These are phyloP conservation scores for Pelargonium cotyledonis DNA, from an alignment of 441 rosid genomes.

Conservation along the genomic window DNA sequence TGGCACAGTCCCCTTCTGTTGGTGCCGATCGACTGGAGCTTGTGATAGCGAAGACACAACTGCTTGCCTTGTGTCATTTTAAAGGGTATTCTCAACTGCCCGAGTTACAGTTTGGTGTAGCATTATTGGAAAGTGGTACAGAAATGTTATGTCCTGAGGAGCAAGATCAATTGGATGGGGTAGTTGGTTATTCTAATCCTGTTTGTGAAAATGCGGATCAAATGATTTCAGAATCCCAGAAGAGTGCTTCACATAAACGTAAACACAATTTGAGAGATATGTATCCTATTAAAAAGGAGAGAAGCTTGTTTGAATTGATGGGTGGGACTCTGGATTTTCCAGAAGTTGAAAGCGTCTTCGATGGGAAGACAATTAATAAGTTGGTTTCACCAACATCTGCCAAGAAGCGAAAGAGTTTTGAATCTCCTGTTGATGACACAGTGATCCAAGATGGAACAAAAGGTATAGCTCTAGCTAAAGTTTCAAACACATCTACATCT, in stretches of 20 bases:
- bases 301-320: conserved; percentile 44
- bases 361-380: conserved; percentile 26
- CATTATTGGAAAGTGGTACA: conserved; percentile 26
- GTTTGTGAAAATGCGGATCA: conserved; percentile 20
- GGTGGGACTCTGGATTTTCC: conserved; percentile 37
- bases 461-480: conserved; percentile 56
- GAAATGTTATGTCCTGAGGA: conserved; percentile 24
- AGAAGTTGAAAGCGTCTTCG: conserved; percentile 41
- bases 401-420: conserved; percentile 36
- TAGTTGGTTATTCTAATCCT: conserved; percentile 12
- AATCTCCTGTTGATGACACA: conserved; percentile 35
- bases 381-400: conserved; percentile 33
- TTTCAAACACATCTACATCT: conserved; percentile 26
- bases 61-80: conserved; percentile 42
- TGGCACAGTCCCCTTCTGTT: conserved; percentile 42
- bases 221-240: conserved; percentile 22
- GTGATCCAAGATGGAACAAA: conserved; percentile 43
- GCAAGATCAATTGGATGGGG: conserved; percentile 16
- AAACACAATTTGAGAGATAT: conserved; percentile 63
- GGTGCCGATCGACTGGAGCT: conserved; percentile 49
- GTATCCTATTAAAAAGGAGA: conserved; percentile 41
- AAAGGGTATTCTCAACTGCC: conserved; percentile 49
- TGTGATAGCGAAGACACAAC: conserved; percentile 47
- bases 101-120: conserved; percentile 38
- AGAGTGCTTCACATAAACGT: conserved; percentile 37